Percentiles rank a stretch among this genome's conserved stretches.
These are phyloP conservation scores for Leishmania guyanensis DNA, from an alignment of 208 protist species.

Conservation along the genomic window DNA sequence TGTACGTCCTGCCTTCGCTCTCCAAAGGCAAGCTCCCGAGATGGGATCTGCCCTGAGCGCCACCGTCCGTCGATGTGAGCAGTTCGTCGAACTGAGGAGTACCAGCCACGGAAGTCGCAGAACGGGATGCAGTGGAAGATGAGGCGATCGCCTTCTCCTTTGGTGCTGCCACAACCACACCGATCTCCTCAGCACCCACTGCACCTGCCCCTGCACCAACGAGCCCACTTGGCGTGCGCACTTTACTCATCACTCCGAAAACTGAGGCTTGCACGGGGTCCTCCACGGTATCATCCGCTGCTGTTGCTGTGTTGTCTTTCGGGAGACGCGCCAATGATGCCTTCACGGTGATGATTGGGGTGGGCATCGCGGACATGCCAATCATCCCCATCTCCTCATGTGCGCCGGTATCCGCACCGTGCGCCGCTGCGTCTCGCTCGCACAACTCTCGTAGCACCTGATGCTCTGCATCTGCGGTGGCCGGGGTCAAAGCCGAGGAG, in stretches of 20 bases:
- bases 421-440: slow-evolving; percentile 6
- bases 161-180: slow-evolving; percentile 10
- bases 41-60: background rate
- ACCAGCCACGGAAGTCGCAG: background rate
- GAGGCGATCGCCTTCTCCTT: background rate
- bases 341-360: background rate
- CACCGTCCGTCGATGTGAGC: background rate
- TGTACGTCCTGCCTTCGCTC: background rate
- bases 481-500: background rate
- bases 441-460: background rate
- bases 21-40: background rate
- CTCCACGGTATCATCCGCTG: background rate
- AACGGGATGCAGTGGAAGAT: background rate
- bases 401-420: background rate
- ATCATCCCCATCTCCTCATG: slow-evolving; percentile 17
- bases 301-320: background rate
- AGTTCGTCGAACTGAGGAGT: background rate
- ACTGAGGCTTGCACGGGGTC: background rate
- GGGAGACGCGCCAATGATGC: background rate
- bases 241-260: background rate
- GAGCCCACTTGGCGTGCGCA: background rate
- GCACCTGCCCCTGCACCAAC: background rate
- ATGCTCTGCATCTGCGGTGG: background rate
- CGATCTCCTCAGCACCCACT: background rate
- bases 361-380: background rate